These are phyloP conservation scores for Hawksworthiomyces lignivorus DNA, from an alignment of 2,329 filamentous ascomycete species.

Conservation along the genomic window DNA sequence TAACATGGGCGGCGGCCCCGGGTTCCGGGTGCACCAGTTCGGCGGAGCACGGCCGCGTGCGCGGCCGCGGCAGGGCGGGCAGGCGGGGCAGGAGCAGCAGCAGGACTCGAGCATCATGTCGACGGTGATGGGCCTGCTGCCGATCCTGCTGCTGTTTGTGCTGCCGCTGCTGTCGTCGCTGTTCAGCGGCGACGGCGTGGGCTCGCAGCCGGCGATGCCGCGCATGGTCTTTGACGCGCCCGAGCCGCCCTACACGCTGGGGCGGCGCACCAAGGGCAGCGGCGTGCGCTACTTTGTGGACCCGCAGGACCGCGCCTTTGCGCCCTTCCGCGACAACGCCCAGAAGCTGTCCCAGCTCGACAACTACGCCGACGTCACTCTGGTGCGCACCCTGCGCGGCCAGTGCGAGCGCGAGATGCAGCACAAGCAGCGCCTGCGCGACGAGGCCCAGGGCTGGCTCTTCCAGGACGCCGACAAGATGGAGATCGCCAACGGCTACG, in stretches of 20 bases:
- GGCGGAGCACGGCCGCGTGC: slow-evolving; percentile 70
- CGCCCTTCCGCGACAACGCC: slow-evolving; percentile 44
- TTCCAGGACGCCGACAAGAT: slow-evolving; percentile 74
- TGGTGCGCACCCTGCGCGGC: slow-evolving; percentile 57
- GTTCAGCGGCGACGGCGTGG: slow-evolving; percentile 50
- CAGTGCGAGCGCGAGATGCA: slow-evolving; percentile 70
- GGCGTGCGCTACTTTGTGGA: slow-evolving; percentile 81
- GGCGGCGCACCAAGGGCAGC: slow-evolving; percentile 62
- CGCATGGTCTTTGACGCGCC: slow-evolving; percentile 69
- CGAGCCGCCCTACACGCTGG: slow-evolving; percentile 62
- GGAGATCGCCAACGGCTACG: slow-evolving; percentile 53
- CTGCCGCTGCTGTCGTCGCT: slow-evolving; percentile 76
- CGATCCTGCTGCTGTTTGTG: slow-evolving; percentile 82
- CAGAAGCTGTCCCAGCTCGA: slow-evolving; percentile 70
- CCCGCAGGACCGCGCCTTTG: slow-evolving; percentile 60
- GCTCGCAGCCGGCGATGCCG: slow-evolving; percentile 50
- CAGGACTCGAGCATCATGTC: slow-evolving; percentile 43
- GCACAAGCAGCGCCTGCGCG: slow-evolving; percentile 56
- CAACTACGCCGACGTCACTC: slow-evolving; percentile 64
- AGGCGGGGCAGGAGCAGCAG: slow-evolving; percentile 31
- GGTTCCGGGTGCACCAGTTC: slow-evolving; percentile 91
- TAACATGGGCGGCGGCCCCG: slow-evolving; percentile 86
- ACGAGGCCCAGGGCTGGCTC: slow-evolving; percentile 83
- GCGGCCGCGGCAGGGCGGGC: slow-evolving; percentile 50
- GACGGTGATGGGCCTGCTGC: slow-evolving; percentile 68